Percentiles rank a stretch among this genome's conserved stretches.
Evolutionary conservation across 192 early-diverging fungal genomes (phyloP).

Genomic region (Piromyces finnis): DNA sequence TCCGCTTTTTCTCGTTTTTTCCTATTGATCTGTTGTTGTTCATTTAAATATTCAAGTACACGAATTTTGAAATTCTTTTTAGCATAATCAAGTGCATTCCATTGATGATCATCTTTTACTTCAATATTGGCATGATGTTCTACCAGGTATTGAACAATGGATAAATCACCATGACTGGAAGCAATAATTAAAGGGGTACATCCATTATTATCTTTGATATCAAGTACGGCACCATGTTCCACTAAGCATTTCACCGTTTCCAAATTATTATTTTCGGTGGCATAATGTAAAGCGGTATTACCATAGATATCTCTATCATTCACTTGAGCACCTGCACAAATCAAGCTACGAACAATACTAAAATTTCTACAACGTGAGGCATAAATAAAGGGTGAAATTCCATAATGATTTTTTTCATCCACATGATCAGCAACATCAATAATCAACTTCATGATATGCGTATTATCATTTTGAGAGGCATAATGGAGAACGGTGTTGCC

Average conservation of each 20-base stretch:
- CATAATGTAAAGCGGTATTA: not conserved
- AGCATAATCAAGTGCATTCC: not conserved
- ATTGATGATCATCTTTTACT: not conserved
- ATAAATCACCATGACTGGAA: not conserved
- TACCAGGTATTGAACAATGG: not conserved
- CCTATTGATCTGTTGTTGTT: not conserved
- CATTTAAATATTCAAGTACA: not conserved
- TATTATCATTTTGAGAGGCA: not conserved
- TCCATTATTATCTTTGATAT: not conserved
- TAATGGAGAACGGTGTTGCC: not conserved
- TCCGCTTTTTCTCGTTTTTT: no score
- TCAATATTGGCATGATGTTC: not conserved
- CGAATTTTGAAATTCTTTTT: not conserved
- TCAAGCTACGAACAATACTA: not conserved
- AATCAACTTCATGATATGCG: not conserved
- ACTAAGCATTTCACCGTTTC: not conserved
- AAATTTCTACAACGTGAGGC: not conserved
- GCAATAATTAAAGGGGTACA: not conserved
- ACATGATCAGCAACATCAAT: not conserved
- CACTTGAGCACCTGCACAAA: not conserved
- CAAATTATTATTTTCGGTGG: not conserved
- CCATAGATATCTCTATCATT: not conserved
- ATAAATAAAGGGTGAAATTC: not conserved
- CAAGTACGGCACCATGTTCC: not conserved
- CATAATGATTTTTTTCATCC: not conserved